A percentile compares a stretch with the other conserved stretches of the same genome.
phyloP scores from a whole-genome alignment of 2,329 filamentous ascomycete genomes.

The Talaromyces albobiverticillius region DNA sequence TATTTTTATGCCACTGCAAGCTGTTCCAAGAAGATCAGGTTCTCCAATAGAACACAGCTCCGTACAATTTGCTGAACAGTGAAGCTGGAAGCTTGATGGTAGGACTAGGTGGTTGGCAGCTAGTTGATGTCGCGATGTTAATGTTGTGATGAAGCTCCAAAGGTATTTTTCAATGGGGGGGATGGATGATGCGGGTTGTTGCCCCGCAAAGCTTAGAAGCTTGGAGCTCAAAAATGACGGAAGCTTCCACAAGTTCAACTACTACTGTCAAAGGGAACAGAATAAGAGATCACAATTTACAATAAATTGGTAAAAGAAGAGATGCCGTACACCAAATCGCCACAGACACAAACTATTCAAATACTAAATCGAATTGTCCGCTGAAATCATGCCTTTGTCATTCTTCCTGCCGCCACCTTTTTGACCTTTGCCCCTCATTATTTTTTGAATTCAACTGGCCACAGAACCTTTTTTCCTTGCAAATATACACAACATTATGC shows the following conservation, averaged over 20 bases:
- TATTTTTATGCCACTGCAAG: not conserved
- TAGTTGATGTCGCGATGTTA: not conserved
- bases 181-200: not conserved
- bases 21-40: not conserved
- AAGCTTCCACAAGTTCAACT: no score
- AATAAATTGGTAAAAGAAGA: not conserved
- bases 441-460: not conserved
- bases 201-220: not conserved
- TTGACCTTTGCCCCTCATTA: not conserved
- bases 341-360: not conserved
- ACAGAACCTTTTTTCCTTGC: not conserved
- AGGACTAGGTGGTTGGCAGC: not conserved
- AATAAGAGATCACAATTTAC: not conserved
- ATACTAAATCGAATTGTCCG: not conserved
- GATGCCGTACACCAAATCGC: not conserved
- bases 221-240: no score
- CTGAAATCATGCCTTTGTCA: not conserved
- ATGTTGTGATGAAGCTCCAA: not conserved
- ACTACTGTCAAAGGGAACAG: not conserved
- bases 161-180: not conserved
- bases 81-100: not conserved
- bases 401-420: not conserved
- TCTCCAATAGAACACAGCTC: not conserved
- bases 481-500: not conserved
- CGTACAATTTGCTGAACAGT: not conserved